These are phyloP conservation scores for Malassezia vespertilionis DNA, from an alignment of 1,284 basidiomycete species.

Conservation along the genomic window DNA sequence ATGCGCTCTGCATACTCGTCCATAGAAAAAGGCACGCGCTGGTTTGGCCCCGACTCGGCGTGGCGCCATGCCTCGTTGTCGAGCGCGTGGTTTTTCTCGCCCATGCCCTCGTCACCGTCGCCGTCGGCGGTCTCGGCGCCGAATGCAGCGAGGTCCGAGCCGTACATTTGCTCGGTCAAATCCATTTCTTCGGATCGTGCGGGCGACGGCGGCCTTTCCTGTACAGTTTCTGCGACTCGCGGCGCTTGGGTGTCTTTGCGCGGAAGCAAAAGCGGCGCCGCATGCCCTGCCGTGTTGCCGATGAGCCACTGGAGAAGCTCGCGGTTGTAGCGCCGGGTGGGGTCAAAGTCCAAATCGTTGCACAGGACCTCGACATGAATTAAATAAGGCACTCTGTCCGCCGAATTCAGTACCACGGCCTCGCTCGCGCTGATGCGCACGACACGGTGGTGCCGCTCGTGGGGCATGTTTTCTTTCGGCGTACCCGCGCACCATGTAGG, in stretches of 20 bases:
- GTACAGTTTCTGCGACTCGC: no score
- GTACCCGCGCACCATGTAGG: slow-evolving; percentile 71
- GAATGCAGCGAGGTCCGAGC: slow-evolving; percentile 36
- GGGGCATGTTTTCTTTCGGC: slow-evolving; percentile 18
- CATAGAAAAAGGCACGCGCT: slow-evolving; percentile 48
- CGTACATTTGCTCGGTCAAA: slow-evolving; percentile 43
- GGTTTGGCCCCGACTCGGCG: slow-evolving; percentile 3
- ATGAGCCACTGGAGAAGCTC: slow-evolving; percentile 75
- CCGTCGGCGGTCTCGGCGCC: slow-evolving; percentile 26
- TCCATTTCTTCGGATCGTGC: slow-evolving; percentile 33
- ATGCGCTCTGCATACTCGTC: slow-evolving; percentile 97
- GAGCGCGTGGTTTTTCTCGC: slow-evolving; percentile 32
- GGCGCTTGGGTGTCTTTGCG: slow-evolving; percentile 16
- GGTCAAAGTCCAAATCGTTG: slow-evolving; percentile 88
- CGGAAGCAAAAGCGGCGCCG: neutral
- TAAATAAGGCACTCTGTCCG: slow-evolving; percentile 86
- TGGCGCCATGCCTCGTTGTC: slow-evolving; percentile 38
- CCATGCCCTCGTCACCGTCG: slow-evolving; percentile 29
- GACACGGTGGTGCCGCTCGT: slow-evolving; percentile 67
- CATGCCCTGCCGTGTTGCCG: slow-evolving; percentile 22
- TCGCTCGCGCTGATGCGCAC: slow-evolving; percentile 95
- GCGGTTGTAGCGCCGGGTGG: slow-evolving; percentile 62
- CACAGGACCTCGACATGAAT: slow-evolving; percentile 83
- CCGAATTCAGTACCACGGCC: slow-evolving; percentile 94
- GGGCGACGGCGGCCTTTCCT: slow-evolving; percentile 19